phyloP scores from a whole-genome alignment of 2,329 filamentous ascomycete genomes.

The Helotiales sp. region DNA sequence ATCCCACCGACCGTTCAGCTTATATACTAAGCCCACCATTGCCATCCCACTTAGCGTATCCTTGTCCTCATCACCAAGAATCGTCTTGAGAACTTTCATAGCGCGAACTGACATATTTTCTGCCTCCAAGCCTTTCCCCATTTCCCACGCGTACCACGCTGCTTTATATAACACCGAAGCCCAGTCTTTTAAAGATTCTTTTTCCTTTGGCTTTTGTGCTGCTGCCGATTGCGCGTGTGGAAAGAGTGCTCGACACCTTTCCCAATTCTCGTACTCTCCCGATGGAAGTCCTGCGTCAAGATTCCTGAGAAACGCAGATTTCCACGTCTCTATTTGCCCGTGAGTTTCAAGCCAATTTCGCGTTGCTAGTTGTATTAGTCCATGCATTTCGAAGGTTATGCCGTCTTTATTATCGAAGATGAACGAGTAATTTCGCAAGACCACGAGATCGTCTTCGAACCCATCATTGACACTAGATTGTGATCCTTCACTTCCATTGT shows the following conservation, averaged over 20 bases:
- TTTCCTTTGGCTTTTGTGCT: conserved; percentile 23
- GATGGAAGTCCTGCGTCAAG: conserved; percentile 34
- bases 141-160: conserved; percentile 30
- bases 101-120: conserved; percentile 18
- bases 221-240: no score
- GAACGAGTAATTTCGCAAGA: conserved; percentile 47
- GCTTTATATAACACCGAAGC: conserved; percentile 28
- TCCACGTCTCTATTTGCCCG: conserved; percentile 40
- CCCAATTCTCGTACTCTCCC: conserved; percentile 35
- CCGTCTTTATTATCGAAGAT: conserved; percentile 32
- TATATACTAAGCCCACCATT: neutral
- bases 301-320: conserved; percentile 39
- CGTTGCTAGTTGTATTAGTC: neutral
- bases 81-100: neutral
- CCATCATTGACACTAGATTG: neutral
- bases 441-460: conserved; percentile 44
- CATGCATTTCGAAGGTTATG: conserved; percentile 25
- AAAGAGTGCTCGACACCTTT: no score
- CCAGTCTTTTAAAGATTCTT: conserved; percentile 28
- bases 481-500: conserved; percentile 39
- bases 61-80: neutral
- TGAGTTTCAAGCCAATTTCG: conserved; percentile 29
- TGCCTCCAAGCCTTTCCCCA: conserved; percentile 25
- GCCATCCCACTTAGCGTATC: neutral
- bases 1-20: neutral